A percentile compares a stretch with the other conserved stretches of the same genome.
These are phyloP conservation scores for Alternaria brassicae DNA, from an alignment of 2,329 filamentous ascomycete genomes.

Conservation along the genomic window DNA sequence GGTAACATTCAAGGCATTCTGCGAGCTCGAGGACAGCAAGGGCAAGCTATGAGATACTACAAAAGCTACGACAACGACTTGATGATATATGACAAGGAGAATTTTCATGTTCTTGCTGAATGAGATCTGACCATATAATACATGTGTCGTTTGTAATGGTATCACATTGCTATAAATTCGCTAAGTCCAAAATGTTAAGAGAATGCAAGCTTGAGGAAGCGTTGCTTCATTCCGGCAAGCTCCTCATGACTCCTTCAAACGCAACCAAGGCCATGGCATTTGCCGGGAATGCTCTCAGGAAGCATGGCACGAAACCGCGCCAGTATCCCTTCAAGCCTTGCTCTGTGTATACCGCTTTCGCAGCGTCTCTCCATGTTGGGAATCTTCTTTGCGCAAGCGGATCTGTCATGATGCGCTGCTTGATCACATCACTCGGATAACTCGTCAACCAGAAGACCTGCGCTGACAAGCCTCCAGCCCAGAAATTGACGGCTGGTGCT, in stretches of 20 bases:
- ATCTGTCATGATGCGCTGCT: conserved; percentile 98
- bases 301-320: conserved; percentile 91
- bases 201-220: neutral
- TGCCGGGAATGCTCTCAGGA: conserved; percentile 90
- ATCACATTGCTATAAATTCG: conserved; percentile 1
- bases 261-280: conserved; percentile 93
- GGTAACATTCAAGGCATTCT: conserved; percentile 92
- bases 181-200: neutral
- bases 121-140: neutral
- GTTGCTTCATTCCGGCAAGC: conserved; percentile 39
- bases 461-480: conserved; percentile 91
- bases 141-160: neutral
- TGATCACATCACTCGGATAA: conserved; percentile 92
- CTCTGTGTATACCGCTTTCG: conserved; percentile 76
- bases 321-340: conserved; percentile 82
- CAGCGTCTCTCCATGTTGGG: conserved; percentile 79
- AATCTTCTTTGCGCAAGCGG: conserved; percentile 74
- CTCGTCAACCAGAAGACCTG: conserved; percentile 94
- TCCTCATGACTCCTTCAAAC: conserved; percentile 89
- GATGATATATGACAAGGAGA: neutral
- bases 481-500: conserved; percentile 88
- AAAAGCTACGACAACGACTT: neutral
- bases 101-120: neutral
- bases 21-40: conserved; percentile 66
- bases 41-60: conserved; percentile 35